Percentiles rank a stretch among this genome's conserved stretches.
Conservation (phyloP, 164 flowering plant species). For the Piper longum region DNA sequence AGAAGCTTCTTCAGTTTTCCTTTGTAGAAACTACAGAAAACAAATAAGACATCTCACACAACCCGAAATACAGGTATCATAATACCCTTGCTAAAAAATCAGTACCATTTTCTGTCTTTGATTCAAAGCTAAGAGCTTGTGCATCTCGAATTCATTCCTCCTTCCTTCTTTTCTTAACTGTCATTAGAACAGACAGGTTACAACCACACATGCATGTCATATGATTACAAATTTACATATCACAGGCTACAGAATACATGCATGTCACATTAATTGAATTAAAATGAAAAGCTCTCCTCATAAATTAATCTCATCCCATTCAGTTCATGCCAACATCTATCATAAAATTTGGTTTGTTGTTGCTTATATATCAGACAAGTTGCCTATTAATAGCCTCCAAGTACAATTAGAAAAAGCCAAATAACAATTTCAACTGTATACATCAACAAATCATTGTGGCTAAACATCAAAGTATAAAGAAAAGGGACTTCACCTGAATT, state of each 20-base stretch:
- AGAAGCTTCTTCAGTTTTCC: conserved; percentile 96
- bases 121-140: conserved; percentile 79
- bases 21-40: conserved; percentile 62
- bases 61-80: not conserved
- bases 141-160: conserved; percentile 98
- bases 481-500: too few relatives aligned
- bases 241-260: not conserved
- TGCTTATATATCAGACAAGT: not conserved
- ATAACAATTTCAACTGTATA: too few relatives aligned
- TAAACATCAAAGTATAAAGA: too few relatives aligned
- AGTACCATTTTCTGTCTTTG: conserved; percentile 95
- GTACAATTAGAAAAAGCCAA: too few relatives aligned
- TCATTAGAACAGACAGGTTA: not conserved
- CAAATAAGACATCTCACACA: not conserved
- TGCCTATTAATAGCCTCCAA: too few relatives aligned
- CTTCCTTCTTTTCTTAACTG: conserved; percentile 98
- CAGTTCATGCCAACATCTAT: too few relatives aligned
- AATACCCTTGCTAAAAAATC: not conserved
- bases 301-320: too few relatives aligned
- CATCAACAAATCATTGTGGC: too few relatives aligned
- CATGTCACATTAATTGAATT: not conserved
- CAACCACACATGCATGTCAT: not conserved
- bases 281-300: too few relatives aligned
- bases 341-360: too few relatives aligned
- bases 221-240: not conserved